phyloP scores from a whole-genome alignment of 2,329 filamentous ascomycete genomes.

The Blastomyces parvus region DNA sequence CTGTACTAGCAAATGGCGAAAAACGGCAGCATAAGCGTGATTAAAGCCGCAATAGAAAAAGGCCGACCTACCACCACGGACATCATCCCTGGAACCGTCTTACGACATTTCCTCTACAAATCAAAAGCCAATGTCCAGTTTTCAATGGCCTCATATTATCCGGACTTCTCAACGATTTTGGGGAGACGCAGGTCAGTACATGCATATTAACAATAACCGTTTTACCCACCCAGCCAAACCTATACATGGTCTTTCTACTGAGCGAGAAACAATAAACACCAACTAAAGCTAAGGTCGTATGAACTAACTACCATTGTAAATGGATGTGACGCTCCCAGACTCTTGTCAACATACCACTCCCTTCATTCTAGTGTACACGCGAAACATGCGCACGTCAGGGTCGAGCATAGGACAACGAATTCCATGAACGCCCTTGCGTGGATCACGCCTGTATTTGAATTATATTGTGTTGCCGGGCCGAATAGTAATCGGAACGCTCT shows the following conservation, averaged over 20 bases:
- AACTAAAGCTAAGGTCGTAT: slow-evolving; percentile 8
- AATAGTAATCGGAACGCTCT: slow-evolving; percentile 54
- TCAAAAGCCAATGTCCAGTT: slow-evolving; percentile 92
- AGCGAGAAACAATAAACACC: background rate
- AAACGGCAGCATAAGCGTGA: slow-evolving; percentile 64
- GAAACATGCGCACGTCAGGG: slow-evolving; percentile 73
- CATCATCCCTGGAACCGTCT: slow-evolving; percentile 66
- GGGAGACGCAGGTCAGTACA: slow-evolving; percentile 50
- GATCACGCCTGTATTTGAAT: slow-evolving; percentile 83
- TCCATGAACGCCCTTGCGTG: slow-evolving; percentile 76
- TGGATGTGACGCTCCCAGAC: slow-evolving; percentile 28
- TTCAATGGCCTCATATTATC: slow-evolving; percentile 72
- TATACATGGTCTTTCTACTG: slow-evolving; percentile 5
- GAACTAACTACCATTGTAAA: slow-evolving; percentile 9
- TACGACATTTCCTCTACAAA: slow-evolving; percentile 94
- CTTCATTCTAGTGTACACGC: slow-evolving; percentile 79
- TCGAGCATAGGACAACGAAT: slow-evolving; percentile 68
- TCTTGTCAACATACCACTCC: slow-evolving; percentile 76
- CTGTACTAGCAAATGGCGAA: slow-evolving; percentile 55
- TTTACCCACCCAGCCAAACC: background rate
- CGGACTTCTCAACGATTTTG: slow-evolving; percentile 53
- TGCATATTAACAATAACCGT: background rate
- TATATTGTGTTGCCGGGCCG: slow-evolving; percentile 88
- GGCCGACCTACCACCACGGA: slow-evolving; percentile 65
- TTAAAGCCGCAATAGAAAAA: slow-evolving; percentile 58